Conservation (phyloP, 768 basidiomycete genomes). For the Phaffia tasmanica region DNA sequence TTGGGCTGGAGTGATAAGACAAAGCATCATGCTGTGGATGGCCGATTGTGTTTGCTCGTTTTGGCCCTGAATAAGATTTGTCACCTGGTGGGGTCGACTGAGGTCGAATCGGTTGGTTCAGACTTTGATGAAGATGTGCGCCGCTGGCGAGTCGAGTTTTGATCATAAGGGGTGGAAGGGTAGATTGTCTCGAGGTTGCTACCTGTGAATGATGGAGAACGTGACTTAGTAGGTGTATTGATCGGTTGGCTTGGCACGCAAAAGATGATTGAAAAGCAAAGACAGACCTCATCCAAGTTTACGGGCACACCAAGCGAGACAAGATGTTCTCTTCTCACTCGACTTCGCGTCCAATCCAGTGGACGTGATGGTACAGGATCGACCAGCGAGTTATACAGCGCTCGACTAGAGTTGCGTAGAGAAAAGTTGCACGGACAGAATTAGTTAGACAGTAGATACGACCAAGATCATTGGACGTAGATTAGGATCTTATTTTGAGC, state of each 20-base stretch:
- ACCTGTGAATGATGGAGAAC: constrained; percentile 27
- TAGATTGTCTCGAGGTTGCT: constrained; percentile 33
- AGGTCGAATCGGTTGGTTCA: constrained; percentile 8
- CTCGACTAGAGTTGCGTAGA: constrained; percentile 48
- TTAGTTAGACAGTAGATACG: constrained; percentile 4
- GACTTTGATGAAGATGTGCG: background rate
- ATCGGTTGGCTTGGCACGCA: constrained; percentile 51
- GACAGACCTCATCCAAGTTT: constrained; percentile 74
- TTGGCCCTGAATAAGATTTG: constrained; percentile 4
- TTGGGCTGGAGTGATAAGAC: constrained; percentile 32
- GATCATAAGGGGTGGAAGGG: constrained; percentile 70
- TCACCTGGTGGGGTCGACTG: constrained; percentile 9
- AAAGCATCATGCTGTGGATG: constrained; percentile 30
- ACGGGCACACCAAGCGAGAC: constrained; percentile 87
- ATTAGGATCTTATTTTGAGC: constrained; percentile 9
- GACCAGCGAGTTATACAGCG: constrained; percentile 58
- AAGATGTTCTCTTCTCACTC: constrained; percentile 78
- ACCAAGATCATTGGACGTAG: constrained; percentile 12
- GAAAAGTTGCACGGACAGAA: background rate
- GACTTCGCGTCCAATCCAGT: constrained; percentile 89
- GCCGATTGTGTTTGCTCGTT: constrained; percentile 30
- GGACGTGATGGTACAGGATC: constrained; percentile 42
- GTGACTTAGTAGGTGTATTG: constrained; percentile 38
- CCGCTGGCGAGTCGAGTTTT: constrained; percentile 51
- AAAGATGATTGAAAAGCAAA: constrained; percentile 14